Base-by-base conservation (phyloP, 2,329 filamentous ascomycete genomes). In the Rasamsonia emersonii region DNA sequence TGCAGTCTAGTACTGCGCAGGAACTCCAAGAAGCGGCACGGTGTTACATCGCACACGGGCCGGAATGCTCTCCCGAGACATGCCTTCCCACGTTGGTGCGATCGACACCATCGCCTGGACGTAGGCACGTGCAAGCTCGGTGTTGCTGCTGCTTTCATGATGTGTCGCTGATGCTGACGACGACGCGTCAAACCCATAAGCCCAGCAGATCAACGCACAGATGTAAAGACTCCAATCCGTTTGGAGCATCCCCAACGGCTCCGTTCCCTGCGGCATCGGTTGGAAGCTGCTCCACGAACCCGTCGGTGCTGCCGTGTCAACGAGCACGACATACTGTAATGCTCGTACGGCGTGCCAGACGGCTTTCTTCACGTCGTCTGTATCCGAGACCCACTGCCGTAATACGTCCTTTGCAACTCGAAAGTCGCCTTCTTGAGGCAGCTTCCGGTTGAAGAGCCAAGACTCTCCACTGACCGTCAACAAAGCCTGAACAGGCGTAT, bases 391-490 rank as follows among this genome's bases (percentile, higher is more conserved):
- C 55, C 55, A 59, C 16, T 32, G 36, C 26, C 47, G 44, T 9
- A 59, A 36, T 18, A 33, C 44, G 18, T 35, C 38, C 33, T 56
- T 58, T 3, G 53, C 51, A 9, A 38, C 28, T 24, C 45, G 41
- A 28, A 56, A 58, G 21, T 55, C 48, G 4, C 41, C 35, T 42
- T 56, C 46, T 11, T 51, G 43, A 23, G 51, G 43, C 13, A 58
- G 37, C 37, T 57, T 58, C 29, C 46, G 48, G 27, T 53, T 55
- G 35, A 56, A 49, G 24, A 57, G 42, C 55, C 54, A 58, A 3
- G 53, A 56, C 38, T 58, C 53, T 18, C 54, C 53, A 27, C 48
- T 50, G n/a, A 56, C 53, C 4, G 50, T 47, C 18, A 59, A 40
- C 11, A 59, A 39, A 26, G 46, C 39, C 10, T 45, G 48, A 23